Base-by-base conservation (phyloP, 306 rosid genomes). In the Citrullus mucosospermus region DNA sequence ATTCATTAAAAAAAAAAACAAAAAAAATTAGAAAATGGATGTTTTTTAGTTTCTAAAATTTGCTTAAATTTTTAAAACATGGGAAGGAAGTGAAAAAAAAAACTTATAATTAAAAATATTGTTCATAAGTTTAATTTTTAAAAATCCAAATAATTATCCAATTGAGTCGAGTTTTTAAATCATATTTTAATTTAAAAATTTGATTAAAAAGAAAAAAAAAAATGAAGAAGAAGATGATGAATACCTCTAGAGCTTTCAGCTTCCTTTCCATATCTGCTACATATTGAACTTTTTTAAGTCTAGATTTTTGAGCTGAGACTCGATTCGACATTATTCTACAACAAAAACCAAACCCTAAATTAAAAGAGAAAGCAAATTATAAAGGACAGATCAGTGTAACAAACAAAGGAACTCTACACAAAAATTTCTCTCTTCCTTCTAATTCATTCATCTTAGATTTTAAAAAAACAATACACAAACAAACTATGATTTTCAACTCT, bases 191-290 rank as follows among this genome's bases (percentile, higher is more conserved):
- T 62, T 48, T 48, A 16, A 48, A 3, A 36, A 36, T 4, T 36
- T 43, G 0, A 43, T 6, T 43, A 0, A 0, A 8, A 43, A 10
- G 0, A 1, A 43, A 8, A 43, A 0, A 1, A 43, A 43, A 6
- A 8, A 46, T 25, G 28, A 25, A 12, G 9, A 48, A 43, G 7
- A 9, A 6, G 13, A 44, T 2, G 54, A 48, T 9, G 7, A 41
- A 20, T 81, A 86, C 93, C 93, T 91, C 60, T 8, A 74, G 43
- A 9, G 25, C 25, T 51, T 78, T 82, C n/a, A 60, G 75, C 76
- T 78, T 76, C 13, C 41, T 38, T 76, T 76, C 79, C 79, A 76
- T 76, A 36, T 76, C 79, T 2, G 66, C 67, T 18, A 76, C 79
- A 56, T 76, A 76, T 9, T 76, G 79, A 55, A 58, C 79, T 48